Evolutionary conservation across 2,329 filamentous ascomycete species (phyloP).

Genomic region (Talaromyces sp.): DNA sequence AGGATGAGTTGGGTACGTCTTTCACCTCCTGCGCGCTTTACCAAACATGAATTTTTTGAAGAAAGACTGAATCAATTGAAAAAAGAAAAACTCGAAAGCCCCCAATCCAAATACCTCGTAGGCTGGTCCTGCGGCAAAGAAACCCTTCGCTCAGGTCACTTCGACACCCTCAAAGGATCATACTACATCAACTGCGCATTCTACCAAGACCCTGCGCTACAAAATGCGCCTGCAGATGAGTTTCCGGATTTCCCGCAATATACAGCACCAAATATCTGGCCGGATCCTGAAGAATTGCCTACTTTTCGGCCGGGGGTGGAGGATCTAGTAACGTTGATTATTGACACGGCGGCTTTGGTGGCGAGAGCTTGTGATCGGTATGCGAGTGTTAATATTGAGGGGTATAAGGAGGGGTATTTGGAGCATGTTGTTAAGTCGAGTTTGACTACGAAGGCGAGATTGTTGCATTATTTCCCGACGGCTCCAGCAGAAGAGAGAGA

Average conservation of each 20-base stretch:
- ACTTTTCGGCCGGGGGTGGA: constrained; percentile 71
- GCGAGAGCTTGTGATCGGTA: constrained; percentile 86
- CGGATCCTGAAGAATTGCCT: constrained; percentile 60
- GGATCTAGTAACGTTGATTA: constrained; percentile 73
- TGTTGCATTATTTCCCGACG: constrained; percentile 85
- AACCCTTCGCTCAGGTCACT: constrained; percentile 56
- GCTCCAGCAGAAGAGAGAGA: not conserved
- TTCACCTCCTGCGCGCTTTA: not conserved
- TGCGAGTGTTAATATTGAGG: constrained; percentile 70
- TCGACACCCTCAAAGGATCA: constrained; percentile 59
- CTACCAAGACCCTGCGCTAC: constrained; percentile 37
- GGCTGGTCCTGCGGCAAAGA: constrained; percentile 63
- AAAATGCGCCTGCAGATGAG: constrained; percentile 32
- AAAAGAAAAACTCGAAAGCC: constrained; percentile 39
- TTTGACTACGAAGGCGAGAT: constrained; percentile 80
- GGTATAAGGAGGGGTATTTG: constrained; percentile 72
- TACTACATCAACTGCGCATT: constrained; percentile 61
- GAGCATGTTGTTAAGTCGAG: constrained; percentile 82
- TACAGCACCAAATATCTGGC: constrained; percentile 87
- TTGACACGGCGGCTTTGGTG: constrained; percentile 82
- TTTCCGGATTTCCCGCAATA: constrained; percentile 71
- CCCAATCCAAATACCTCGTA: constrained; percentile 54
- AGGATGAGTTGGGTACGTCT: constrained; percentile 59
- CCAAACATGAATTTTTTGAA: constrained; percentile 32
- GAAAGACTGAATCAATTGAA: constrained; percentile 1